Evolutionary conservation across 2,329 filamentous ascomycete species (phyloP).

Genomic region (Microsporum ferrugineum): DNA sequence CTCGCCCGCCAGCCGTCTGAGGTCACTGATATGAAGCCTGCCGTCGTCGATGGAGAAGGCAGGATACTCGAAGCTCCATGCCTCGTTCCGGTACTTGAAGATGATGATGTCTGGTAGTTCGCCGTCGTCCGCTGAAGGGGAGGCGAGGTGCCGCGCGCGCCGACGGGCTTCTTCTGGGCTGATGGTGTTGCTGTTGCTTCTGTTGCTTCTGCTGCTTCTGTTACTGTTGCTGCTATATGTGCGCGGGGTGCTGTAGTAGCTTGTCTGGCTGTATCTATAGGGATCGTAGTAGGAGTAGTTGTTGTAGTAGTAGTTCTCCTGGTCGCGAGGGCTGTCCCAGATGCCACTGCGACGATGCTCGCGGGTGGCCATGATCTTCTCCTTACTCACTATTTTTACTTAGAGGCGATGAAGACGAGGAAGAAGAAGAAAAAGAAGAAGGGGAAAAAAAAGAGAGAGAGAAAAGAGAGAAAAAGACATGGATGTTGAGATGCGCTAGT

Average conservation of each 20-base stretch:
- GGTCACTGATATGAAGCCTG: constrained; percentile 30
- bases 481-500: not conserved
- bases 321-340: not conserved
- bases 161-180: not conserved
- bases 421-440: not conserved
- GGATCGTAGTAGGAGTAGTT: not conserved
- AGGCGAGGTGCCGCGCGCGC: not conserved
- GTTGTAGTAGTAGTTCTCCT: not conserved
- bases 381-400: too few species aligned
- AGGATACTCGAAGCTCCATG: constrained; percentile 34
- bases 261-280: not conserved
- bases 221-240: not conserved
- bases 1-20: constrained; percentile 32
- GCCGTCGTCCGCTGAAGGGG: constrained; percentile 16
- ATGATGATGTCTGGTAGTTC: constrained; percentile 34
- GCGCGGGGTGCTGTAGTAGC: not conserved
- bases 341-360: not conserved
- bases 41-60: constrained; percentile 39
- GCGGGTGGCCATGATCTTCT: not conserved
- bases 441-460: not conserved
- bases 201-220: not conserved
- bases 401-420: not conserved
- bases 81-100: constrained; percentile 33
- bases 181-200: not conserved
- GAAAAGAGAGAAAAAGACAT: not conserved